Percentiles rank a stretch among this genome's conserved stretches.
These are phyloP conservation scores for Peniophora sp. DNA, from an alignment of 1,284 basidiomycete species.

Conservation along the genomic window DNA sequence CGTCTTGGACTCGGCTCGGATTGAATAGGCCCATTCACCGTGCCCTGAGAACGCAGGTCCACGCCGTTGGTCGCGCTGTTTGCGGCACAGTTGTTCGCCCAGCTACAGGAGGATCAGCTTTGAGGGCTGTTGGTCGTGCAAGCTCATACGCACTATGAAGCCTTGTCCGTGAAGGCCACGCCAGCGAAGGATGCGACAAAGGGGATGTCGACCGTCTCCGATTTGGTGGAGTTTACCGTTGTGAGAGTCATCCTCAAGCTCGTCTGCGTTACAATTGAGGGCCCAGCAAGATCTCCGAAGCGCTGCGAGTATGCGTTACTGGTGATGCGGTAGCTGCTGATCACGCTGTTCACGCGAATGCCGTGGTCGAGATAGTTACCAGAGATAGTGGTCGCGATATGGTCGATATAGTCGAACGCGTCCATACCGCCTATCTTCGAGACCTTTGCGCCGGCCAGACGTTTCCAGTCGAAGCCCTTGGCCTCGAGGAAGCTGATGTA, in stretches of 20 bases:
- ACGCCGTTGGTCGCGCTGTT: constrained; percentile 47
- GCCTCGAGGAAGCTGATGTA: constrained; percentile 41
- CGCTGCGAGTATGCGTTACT: constrained; percentile 43
- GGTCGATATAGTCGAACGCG: constrained; percentile 47
- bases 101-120: constrained; percentile 27
- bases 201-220: constrained; percentile 45
- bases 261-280: constrained; percentile 34
- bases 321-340: constrained; percentile 50
- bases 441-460: constrained; percentile 52
- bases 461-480: constrained; percentile 46
- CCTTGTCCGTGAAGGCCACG: constrained; percentile 38
- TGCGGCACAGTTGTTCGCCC: constrained; percentile 53
- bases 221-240: constrained; percentile 34
- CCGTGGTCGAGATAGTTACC: constrained; percentile 59
- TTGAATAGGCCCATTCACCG: neutral
- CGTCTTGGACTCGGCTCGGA: neutral
- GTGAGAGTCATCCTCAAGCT: constrained; percentile 40
- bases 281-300: constrained; percentile 53
- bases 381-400: constrained; percentile 45
- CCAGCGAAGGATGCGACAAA: constrained; percentile 44
- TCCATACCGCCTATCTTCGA: constrained; percentile 43
- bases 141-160: constrained; percentile 38
- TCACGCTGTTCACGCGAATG: constrained; percentile 54
- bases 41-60: constrained; percentile 19
- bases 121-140: neutral